Base-by-base conservation (phyloP, 148 eudicot species). In the Polygonum aviculare region DNA sequence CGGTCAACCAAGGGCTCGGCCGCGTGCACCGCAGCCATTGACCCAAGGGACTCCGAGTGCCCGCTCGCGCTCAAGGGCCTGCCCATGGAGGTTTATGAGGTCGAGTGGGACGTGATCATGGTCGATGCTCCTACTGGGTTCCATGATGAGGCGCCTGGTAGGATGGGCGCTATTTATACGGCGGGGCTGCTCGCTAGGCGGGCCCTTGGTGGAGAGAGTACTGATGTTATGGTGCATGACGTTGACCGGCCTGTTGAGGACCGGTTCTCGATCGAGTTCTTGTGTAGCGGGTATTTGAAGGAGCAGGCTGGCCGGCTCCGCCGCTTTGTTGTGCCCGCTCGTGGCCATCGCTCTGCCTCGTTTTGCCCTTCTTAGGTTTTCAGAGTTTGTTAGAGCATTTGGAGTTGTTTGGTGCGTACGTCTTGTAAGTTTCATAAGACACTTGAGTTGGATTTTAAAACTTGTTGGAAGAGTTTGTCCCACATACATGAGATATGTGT, bases 31-130 rank as follows among this genome's bases (percentile, higher is more conserved):
- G 31, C 79, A 47, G 38, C 85, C 84, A 44, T 74, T 62, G 40
- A 57, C 41, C 76, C 84, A 0, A 8, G n/a, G 9, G 78, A 71
- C 15, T 62, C 80, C 1, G 63, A 65, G 73, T 87, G 90, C 78
- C 77, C 21, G 52, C 54, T 87, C 44, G 86, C 90, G 2, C 52
- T 83, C 7, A 77, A 73, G 44, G 76, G 73, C 52, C 52, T 87
- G 39, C 83, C 88, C 6, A 54, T 73, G 33, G 82, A 79, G 79
- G 85, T 87, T 38, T 87, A 83, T 44, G 83, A 87, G 19, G 78
- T 51, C n/a, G 85, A 87, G 74, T 87, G 90, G 90, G 90, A 87
- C 71, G 10, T 87, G 69, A 83, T 87, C 41, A 87, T 87, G 90
- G 55, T 87, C 2, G 90, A 87, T 19, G 90, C 88, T 49, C 90